Base-by-base conservation (phyloP, 2,329 filamentous ascomycete genomes). In the Sclerotinia subarctica region DNA sequence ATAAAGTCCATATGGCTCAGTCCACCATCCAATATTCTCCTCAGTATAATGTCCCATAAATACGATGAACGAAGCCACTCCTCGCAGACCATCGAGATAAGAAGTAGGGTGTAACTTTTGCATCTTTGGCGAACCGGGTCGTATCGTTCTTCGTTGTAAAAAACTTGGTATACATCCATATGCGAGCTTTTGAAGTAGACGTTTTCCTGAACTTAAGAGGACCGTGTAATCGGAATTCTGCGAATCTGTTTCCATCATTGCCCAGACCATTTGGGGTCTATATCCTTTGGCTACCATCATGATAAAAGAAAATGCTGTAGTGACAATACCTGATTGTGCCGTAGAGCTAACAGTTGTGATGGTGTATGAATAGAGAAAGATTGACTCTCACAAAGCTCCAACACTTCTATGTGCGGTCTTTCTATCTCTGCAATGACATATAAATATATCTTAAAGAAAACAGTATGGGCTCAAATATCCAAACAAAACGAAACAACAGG, bases 71-170 rank as follows among this genome's bases (percentile, higher is more conserved):
- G 81, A 80, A 24, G 82, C 82, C 42, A 84, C 75, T 32, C 82
- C 82, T n/a, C 82, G 81, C 57, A 84, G 74, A 44, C 82, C 82
- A 74, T 84, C 82, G 58, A 84, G 79, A 71, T 83, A 84, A 58
- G 74, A 74, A 51, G 75, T 76, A 24, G 79, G 77, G 70, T 81
- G 80, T 64, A 76, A 58, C 69, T 72, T 68, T 53, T 72, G 69
- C 17, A 70, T 46, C 64, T 74, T 77, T 19, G 69, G 49, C 15
- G 67, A 69, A 49, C 68, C 66, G 5, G 76, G 74, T 46, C 76
- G 76, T 35, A 44, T 53, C 57, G 77, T 64, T 60, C 72, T 73
- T 68, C 72, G 72, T 66, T 78, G 77, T 7, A 78, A 49, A 67
- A 78, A 78, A 38, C 74, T 77, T 0, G 77, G 77, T 11, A 78